Conservation (phyloP, 163 green algal genomes). For the Botryococcus braunii region DNA sequence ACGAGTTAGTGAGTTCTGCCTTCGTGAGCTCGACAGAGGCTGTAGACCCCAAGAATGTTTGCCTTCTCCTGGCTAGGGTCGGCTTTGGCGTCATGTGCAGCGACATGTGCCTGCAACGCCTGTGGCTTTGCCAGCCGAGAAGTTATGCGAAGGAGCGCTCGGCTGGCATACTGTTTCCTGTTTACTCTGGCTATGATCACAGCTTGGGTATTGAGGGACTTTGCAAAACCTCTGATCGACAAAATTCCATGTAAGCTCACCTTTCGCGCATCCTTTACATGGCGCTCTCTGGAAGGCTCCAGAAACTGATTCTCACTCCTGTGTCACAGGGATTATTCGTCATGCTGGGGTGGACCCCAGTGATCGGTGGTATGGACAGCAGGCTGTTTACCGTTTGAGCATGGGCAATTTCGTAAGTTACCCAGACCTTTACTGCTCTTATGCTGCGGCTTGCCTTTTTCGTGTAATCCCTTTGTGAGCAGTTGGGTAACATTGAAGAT, state of each 20-base stretch:
- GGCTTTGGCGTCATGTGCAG: constrained; percentile 17
- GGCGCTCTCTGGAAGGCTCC: neutral
- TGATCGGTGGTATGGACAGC: constrained; percentile 87
- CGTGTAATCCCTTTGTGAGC: no score
- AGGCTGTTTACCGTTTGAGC: constrained; percentile 90
- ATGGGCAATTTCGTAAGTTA: constrained; percentile 82
- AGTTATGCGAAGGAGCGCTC: constrained; percentile 42
- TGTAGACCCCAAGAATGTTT: no score
- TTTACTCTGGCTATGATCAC: constrained; percentile 86
- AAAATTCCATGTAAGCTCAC: constrained; percentile 78
- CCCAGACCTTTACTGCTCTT: no score
- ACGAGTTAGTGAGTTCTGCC: no score
- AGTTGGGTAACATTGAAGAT: no score
- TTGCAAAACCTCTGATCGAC: constrained; percentile 77
- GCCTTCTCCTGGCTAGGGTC: constrained; percentile 11
- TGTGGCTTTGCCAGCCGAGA: constrained; percentile 33
- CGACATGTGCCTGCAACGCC: constrained; percentile 22
- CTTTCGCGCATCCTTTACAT: neutral
- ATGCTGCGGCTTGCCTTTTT: no score
- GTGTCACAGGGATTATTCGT: constrained; percentile 66
- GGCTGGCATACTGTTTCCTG: constrained; percentile 74
- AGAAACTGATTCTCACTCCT: neutral
- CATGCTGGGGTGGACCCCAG: constrained; percentile 39
- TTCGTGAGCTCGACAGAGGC: no score
- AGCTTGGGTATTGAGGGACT: constrained; percentile 87